Evolutionary conservation across 2,329 filamentous ascomycete species (phyloP), one percentile per base, ranked within the genome.

Genomic region (Ramularia collo-cygni): DNA sequence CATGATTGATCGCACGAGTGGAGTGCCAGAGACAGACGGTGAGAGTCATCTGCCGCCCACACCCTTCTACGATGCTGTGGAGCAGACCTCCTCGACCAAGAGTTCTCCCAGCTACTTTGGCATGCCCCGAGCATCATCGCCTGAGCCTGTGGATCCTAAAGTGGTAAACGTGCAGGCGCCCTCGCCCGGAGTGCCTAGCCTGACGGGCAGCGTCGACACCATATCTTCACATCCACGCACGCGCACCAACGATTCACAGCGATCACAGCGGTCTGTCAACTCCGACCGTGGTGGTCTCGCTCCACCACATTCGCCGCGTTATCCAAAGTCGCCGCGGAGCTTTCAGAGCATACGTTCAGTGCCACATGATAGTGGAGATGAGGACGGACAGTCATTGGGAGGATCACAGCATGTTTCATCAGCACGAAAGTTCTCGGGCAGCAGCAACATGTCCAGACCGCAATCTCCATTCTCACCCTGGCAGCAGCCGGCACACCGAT

Each of bases 381-480:
- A 89, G 36, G 83, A 87, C 39, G 41, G 35, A 8, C 43, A 38
- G 9, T 51, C 50, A 9, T 85, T 90, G 43, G 74, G 72, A 32
- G 72, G 74, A 54, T 75, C 73, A 2, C 68, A 72, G 42, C 67
- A 65, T n/a, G 67, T 70, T 9, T 72, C 71, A 37, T 85, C 86
- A 35, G 78, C 76, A n/a, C 77, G 88, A 30, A 92, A 92, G 58
- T 67, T 88, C 35, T 95, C 89, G 1, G 76, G 77, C 12, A 81
- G 82, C 50, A 89, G 76, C 50, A 75, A 70, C 34, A 62, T 78
- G 21, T 81, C 77, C 2, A 63, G 72, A 46, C 70, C 76, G 6
- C 70, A 76, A 35, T 81, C 79, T 15, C 79, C 79, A 33, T 69
- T 77, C 46, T 83, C 83, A 16, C 81, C 82, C 2, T 74, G 71